Conservation (phyloP, 305 asterid genomes). For the Striga hermonthica region DNA sequence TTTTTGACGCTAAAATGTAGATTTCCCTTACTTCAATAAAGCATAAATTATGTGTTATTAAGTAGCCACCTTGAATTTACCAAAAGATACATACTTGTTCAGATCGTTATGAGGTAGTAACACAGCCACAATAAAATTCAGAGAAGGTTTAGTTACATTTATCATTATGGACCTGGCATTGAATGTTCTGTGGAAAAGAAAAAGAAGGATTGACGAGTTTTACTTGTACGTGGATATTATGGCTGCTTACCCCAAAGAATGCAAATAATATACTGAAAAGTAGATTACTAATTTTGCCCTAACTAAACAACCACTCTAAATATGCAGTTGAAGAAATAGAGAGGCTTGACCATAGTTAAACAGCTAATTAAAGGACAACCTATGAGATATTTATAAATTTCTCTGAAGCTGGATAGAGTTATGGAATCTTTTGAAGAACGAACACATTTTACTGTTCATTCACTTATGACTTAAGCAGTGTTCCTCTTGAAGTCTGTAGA, state of each 20-base stretch:
- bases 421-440: constrained; percentile 15
- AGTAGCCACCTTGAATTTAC: neutral
- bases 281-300: neutral
- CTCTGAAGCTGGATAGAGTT: constrained; percentile 19
- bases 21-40: neutral
- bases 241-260: constrained; percentile 10
- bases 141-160: neutral
- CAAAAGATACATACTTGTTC: constrained; percentile 19
- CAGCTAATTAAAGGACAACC: constrained; percentile 2
- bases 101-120: neutral
- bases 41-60: neutral
- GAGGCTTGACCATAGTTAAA: constrained; percentile 15
- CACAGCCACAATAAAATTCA: neutral
- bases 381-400: constrained; percentile 1
- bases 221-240: constrained; percentile 13
- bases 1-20: constrained; percentile 10
- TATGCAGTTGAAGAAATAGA: constrained; percentile 19
- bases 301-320: constrained; percentile 15
- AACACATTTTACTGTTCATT: constrained; percentile 28
- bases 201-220: neutral
- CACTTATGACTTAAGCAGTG: constrained; percentile 38
- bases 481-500: constrained; percentile 88
- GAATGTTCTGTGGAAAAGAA: constrained; percentile 11
- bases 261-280: neutral
- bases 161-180: neutral